Evolutionary conservation across 2,329 filamentous ascomycete species (phyloP).

Genomic region (Furcasterigmium furcatum): DNA sequence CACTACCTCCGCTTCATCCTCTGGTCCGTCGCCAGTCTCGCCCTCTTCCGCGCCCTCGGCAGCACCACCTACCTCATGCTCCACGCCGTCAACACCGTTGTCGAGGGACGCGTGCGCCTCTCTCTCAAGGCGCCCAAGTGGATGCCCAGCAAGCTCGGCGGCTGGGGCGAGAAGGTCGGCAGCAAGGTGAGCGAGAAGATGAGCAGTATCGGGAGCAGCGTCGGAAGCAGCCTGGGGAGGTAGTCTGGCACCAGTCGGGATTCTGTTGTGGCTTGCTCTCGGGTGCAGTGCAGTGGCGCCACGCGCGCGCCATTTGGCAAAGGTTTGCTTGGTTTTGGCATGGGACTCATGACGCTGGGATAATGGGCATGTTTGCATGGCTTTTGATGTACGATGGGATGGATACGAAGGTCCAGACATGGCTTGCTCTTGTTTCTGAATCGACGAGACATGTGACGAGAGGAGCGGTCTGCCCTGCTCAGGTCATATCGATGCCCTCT

Average conservation of each 20-base stretch:
- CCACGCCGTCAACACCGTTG: slow-evolving; percentile 77
- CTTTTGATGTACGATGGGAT: too few relatives aligned
- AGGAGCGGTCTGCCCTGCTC: too few relatives aligned
- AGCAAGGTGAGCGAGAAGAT: slow-evolving; percentile 43
- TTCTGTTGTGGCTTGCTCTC: too few relatives aligned
- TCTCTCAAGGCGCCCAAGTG: slow-evolving; percentile 53
- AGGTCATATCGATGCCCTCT: too few relatives aligned
- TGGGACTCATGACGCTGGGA: too few relatives aligned
- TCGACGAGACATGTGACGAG: too few relatives aligned
- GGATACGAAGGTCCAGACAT: too few relatives aligned
- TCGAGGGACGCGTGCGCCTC: slow-evolving; percentile 75
- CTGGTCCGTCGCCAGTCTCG: slow-evolving; percentile 84
- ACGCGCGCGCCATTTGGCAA: too few relatives aligned
- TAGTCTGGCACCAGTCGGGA: not conserved
- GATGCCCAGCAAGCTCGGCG: slow-evolving; percentile 46
- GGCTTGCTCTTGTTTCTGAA: too few relatives aligned
- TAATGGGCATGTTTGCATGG: too few relatives aligned
- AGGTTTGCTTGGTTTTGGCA: too few relatives aligned
- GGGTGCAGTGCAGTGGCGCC: too few relatives aligned
- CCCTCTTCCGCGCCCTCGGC: slow-evolving; percentile 84
- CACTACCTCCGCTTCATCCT: slow-evolving; percentile 90
- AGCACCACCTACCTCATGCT: slow-evolving; percentile 78
- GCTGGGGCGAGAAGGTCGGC: slow-evolving; percentile 36
- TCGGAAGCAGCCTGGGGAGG: slow-evolving; percentile 21
- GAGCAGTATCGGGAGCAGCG: slow-evolving; percentile 45